Evolutionary conservation across 73 alveolate genomes (phyloP).

Genomic region (Diophrys sp.): DNA sequence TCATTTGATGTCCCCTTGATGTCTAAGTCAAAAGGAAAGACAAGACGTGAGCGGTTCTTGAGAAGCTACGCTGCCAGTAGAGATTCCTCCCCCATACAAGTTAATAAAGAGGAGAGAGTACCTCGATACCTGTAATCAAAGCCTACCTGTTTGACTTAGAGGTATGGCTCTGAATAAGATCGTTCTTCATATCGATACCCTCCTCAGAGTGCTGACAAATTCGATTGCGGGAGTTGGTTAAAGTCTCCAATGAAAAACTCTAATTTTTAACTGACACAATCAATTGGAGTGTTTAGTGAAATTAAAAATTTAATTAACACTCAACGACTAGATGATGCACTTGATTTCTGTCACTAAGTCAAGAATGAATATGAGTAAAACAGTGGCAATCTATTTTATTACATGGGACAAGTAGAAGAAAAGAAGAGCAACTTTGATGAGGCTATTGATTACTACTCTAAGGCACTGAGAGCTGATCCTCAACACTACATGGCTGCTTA

Average conservation of each 20-base stretch:
- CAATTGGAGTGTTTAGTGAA: conserved; percentile 1
- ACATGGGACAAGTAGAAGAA: not conserved
- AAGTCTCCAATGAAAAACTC: not conserved
- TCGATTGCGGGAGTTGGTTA: too few relatives aligned
- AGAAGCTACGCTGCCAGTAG: not conserved
- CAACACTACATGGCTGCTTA: not conserved
- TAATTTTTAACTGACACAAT: not conserved
- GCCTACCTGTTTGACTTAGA: too few relatives aligned
- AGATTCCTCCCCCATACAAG: not conserved
- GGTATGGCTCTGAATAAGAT: not conserved
- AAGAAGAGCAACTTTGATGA: not conserved
- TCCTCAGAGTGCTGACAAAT: not conserved
- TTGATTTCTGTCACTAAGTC: not conserved
- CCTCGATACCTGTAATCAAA: too few relatives aligned
- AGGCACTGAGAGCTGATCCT: not conserved
- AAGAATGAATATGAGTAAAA: not conserved
- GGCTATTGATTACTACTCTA: not conserved
- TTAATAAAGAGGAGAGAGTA: too few relatives aligned
- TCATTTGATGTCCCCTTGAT: too few relatives aligned
- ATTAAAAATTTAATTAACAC: too few relatives aligned
- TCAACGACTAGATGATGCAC: not conserved
- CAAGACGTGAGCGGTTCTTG: not conserved
- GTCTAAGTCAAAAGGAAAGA: too few relatives aligned
- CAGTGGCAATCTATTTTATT: too few relatives aligned
- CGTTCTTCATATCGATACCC: not conserved